Evolutionary conservation across 1,284 basidiomycete species (phyloP).

Genomic region (Mycosarcoma maydis): DNA sequence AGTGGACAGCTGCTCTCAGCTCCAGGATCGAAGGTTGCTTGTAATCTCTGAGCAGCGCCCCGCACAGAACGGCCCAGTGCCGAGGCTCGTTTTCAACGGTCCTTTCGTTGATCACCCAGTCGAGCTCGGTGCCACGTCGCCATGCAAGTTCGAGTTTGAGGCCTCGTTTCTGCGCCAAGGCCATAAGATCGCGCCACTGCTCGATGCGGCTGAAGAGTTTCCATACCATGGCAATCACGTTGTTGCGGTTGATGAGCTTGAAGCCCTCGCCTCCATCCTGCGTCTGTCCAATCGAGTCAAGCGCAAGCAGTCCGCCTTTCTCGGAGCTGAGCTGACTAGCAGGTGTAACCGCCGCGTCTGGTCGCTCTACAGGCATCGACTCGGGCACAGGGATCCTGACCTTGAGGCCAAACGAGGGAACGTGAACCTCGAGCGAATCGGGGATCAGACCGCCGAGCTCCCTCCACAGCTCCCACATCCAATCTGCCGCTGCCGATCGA

Average conservation of each 20-base stretch:
- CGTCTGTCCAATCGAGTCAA: conserved; percentile 29
- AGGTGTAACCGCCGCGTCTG: conserved; percentile 8
- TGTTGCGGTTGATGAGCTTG: conserved; percentile 72
- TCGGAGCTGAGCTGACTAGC: conserved; percentile 16
- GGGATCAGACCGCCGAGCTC: conserved; percentile 72
- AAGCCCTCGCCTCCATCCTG: conserved; percentile 67
- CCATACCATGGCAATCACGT: conserved; percentile 71
- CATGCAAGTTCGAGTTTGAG: conserved; percentile 78
- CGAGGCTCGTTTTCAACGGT: conserved; percentile 75
- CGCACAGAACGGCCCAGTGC: conserved; percentile 78
- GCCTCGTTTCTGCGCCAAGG: conserved; percentile 72
- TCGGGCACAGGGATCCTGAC: conserved; percentile 76
- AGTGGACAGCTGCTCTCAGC: conserved; percentile 77
- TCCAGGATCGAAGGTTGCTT: conserved; percentile 73
- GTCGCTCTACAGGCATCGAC: conserved; percentile 64
- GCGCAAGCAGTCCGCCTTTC: conserved; percentile 18
- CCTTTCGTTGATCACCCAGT: conserved; percentile 80
- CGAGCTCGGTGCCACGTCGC: conserved; percentile 76
- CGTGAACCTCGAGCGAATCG: conserved; percentile 70
- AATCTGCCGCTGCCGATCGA: conserved; percentile 78
- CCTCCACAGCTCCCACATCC: conserved; percentile 83
- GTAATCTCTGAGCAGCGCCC: conserved; percentile 74
- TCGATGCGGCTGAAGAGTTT: conserved; percentile 71
- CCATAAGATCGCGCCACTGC: conserved; percentile 75
- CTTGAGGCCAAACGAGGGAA: conserved; percentile 72